Conservation (phyloP, 2,329 filamentous ascomycete genomes). For the Talaromyces amestolkiae region DNA sequence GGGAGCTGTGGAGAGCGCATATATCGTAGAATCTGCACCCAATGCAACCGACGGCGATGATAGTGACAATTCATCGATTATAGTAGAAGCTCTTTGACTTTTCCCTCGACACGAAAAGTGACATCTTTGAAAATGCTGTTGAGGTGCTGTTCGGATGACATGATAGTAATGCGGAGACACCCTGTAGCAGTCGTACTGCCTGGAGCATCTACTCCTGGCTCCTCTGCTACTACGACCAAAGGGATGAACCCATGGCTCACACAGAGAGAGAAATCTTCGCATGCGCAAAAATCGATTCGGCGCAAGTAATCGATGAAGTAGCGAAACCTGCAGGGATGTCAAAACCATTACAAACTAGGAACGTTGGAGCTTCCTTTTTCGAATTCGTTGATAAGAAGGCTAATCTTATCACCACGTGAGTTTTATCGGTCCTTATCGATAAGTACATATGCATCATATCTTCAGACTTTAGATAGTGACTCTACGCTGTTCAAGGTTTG, state of each 20-base stretch:
- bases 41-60: slow-evolving; percentile 16
- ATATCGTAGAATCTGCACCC: slow-evolving; percentile 64
- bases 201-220: neutral
- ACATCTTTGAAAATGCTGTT: neutral
- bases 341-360: too few species aligned
- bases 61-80: neutral
- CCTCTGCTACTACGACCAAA: neutral
- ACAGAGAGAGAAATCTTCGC: slow-evolving; percentile 10
- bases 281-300: slow-evolving; percentile 8
- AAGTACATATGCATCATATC: neutral
- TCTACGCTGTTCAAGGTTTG: neutral
- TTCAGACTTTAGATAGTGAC: neutral
- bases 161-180: neutral
- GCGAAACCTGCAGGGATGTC: too few species aligned
- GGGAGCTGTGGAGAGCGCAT: slow-evolving; percentile 82
- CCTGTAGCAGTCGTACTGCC: too few species aligned
- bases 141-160: neutral
- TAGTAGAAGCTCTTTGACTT: neutral
- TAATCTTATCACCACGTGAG: slow-evolving; percentile 1
- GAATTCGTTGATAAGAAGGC: neutral
- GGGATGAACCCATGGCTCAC: slow-evolving; percentile 8
- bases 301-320: neutral
- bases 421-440: neutral
- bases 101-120: neutral
- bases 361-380: neutral